Base-by-base conservation (phyloP, 2,329 filamentous ascomycete species). In the Chrysoporthe cubensis region DNA sequence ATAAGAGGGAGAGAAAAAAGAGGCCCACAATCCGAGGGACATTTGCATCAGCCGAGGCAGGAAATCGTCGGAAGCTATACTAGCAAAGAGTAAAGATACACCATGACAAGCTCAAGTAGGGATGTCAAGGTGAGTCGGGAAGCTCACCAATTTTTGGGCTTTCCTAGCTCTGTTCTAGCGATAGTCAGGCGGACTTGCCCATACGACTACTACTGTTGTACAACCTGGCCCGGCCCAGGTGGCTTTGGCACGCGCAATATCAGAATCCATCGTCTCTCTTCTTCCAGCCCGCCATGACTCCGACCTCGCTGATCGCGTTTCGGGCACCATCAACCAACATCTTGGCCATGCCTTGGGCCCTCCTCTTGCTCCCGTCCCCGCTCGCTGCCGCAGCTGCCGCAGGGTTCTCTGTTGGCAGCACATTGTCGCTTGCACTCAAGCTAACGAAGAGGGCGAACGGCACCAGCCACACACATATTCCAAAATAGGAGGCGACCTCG, bases 401-500 rank as follows among this genome's bases (percentile, higher is more conserved):
- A 64, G 85, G 83, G 14, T 93, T 93, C 87, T 97, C 97, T 8
- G 90, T 96, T 0, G 96, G 96, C 63, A 99, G 81, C 3, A 98
- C 93, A 76, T 98, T 98, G 76, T 99, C 96, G 65, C 94, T 93
- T 0, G 96, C 96, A 21, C 93, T 97, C 54, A 99, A 80, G 74
- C 92, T 97, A 62, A 99, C 95, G 76, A 99, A 99, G 16, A 99
- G 85, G 18, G 94, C 90, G 76, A 99, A 99, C 0, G 96, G 96
- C 0, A 98, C 92, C 1, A 99, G 85, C 96, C 96, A 99, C 0
- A 99, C 94, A 74, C 94, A 97, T 2, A 99, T 83, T 0, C 96
- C 96, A 76, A 99, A 99, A 80, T 96, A 99, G 0, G 93, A 95
- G 0, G 96, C 94, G 57, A 98, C 96, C 81, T 98, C 93, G 21